Conservation (phyloP, 2,329 filamentous ascomycete species). For the Fusarium burgessii region DNA sequence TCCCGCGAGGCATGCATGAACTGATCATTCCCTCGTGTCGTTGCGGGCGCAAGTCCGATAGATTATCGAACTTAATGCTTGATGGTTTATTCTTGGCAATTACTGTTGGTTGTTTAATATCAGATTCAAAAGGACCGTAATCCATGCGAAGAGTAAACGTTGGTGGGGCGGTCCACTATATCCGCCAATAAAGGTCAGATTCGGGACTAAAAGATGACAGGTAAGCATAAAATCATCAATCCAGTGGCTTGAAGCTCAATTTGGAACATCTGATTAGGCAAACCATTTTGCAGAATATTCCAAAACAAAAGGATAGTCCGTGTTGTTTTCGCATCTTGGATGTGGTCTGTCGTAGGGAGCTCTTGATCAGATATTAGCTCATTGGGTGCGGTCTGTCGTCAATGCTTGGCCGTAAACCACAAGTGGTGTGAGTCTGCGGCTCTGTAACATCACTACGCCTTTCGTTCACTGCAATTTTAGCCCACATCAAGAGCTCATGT, state of each 20-base stretch:
- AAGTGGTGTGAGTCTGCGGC: conserved; percentile 9
- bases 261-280: no score
- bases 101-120: background rate
- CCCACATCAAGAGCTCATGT: background rate
- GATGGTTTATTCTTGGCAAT: background rate
- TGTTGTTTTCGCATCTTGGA: accelerated
- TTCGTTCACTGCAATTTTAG: conserved; percentile 7
- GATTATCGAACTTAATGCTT: background rate
- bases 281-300: accelerated
- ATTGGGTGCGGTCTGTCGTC: background rate
- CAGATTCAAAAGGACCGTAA: background rate
- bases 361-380: no score
- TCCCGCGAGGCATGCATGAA: conserved; percentile 32
- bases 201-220: background rate
- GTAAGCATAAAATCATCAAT: no score
- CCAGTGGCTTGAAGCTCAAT: no score
- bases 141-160: background rate
- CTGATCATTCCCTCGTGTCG: background rate
- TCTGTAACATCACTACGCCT: conserved; percentile 5
- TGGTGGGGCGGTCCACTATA: no score
- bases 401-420: background rate
- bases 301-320: no score
- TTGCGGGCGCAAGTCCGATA: conserved; percentile 4
- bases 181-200: no score
- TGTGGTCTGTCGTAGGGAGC: background rate